Evolutionary conservation across 345 rosid genomes (phyloP).

Genomic region (Angophora floribunda): DNA sequence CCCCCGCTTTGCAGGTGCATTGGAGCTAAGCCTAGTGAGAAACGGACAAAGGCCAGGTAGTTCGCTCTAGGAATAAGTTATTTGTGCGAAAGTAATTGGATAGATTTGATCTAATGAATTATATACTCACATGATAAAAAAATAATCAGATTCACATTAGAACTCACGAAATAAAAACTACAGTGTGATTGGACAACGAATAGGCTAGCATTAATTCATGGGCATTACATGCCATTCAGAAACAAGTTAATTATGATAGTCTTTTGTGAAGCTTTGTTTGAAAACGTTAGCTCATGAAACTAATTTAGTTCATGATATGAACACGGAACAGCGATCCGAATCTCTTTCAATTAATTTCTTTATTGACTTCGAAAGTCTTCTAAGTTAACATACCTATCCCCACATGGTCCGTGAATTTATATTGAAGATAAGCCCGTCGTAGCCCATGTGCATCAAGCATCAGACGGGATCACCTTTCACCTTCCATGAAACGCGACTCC

Average conservation of each 20-base stretch:
- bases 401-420: neutral
- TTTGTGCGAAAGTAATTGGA: neutral
- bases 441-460: neutral
- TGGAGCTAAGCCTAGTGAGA: neutral
- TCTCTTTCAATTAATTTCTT: neutral
- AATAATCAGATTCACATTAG: rapidly evolving
- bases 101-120: neutral
- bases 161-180: neutral
- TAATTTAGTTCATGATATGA: neutral
- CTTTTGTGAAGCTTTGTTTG: neutral
- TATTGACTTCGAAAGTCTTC: neutral
- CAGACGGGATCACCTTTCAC: neutral
- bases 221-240: neutral
- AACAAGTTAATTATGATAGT: no score
- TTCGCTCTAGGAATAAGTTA: neutral
- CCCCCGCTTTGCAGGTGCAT: neutral
- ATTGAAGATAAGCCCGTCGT: neutral
- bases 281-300: neutral
- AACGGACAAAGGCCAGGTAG: neutral
- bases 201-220: neutral
- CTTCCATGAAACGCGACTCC: neutral
- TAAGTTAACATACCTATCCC: neutral
- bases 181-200: neutral
- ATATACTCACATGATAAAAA: neutral
- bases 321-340: neutral